phyloP scores from a whole-genome alignment of 2,329 filamentous ascomycete species.

The Alternaria ventricosa region DNA sequence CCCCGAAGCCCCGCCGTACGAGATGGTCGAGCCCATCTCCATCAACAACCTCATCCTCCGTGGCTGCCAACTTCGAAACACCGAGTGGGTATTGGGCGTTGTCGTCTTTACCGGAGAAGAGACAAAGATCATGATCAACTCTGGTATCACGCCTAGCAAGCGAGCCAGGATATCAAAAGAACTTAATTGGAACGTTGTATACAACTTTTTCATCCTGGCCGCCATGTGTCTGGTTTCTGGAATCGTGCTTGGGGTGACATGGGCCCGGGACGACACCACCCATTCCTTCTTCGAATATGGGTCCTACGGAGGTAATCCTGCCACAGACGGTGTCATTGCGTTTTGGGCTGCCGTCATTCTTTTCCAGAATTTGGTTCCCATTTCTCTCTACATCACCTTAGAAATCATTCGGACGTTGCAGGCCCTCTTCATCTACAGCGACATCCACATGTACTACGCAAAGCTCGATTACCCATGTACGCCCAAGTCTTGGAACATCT shows the following conservation, averaged over 20 bases:
- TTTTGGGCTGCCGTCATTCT: slow-evolving; percentile 95
- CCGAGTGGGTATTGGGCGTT: slow-evolving; percentile 91
- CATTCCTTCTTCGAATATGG: slow-evolving; percentile 84
- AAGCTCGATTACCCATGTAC: slow-evolving; percentile 92
- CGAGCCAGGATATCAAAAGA: slow-evolving; percentile 88
- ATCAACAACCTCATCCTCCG: slow-evolving; percentile 96
- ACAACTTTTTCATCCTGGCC: slow-evolving; percentile 91
- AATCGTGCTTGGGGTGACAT: slow-evolving; percentile 83
- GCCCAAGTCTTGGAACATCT: slow-evolving; percentile 99
- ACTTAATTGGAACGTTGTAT: slow-evolving; percentile 96
- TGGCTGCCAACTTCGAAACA: slow-evolving; percentile 92
- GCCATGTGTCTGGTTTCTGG: slow-evolving; percentile 87
- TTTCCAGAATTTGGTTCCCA: slow-evolving; percentile 98
- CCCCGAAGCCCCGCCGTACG: slow-evolving; percentile 66
- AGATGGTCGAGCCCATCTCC: slow-evolving; percentile 89
- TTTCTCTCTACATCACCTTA: slow-evolving; percentile 95
- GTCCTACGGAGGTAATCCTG: slow-evolving; percentile 74
- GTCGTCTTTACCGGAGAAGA: slow-evolving; percentile 95
- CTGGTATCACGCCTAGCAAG: slow-evolving; percentile 93
- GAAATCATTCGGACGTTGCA: slow-evolving; percentile 94
- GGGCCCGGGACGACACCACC: slow-evolving; percentile 76
- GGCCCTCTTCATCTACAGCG: slow-evolving; percentile 96
- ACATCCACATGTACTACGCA: slow-evolving; percentile 96
- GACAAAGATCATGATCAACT: slow-evolving; percentile 99
- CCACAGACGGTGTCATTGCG: slow-evolving; percentile 89